These are phyloP conservation scores for Podila clonocystis DNA, from an alignment of 192 early-diverging fungal genomes.

Conservation along the genomic window DNA sequence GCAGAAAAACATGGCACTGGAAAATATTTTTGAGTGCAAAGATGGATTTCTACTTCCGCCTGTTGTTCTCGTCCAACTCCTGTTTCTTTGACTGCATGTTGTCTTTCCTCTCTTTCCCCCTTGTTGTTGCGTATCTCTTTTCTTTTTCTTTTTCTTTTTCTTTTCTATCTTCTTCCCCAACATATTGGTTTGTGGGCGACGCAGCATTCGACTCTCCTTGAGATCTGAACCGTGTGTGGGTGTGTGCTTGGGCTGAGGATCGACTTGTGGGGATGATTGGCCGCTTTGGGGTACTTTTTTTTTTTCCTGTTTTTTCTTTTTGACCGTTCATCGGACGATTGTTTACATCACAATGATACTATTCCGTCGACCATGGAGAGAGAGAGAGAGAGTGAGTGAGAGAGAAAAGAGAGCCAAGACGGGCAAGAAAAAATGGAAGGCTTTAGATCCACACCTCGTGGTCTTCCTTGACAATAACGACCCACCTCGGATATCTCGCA, in stretches of 20 bases:
- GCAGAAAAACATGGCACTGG: too few species aligned
- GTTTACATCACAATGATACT: not conserved
- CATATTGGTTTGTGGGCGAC: too few species aligned
- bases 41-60: too few species aligned
- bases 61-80: not conserved
- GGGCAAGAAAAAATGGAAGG: too few species aligned
- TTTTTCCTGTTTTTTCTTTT: too few species aligned
- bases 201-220: constrained; percentile 1
- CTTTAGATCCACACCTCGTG: too few species aligned
- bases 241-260: not conserved
- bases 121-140: too few species aligned
- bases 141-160: not conserved
- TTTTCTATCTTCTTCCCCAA: not conserved
- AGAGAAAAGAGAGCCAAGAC: too few species aligned
- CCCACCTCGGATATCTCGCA: not conserved
- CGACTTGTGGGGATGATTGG: not conserved
- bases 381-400: not conserved
- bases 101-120: too few species aligned
- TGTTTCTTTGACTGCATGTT: constrained; percentile 1
- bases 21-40: too few species aligned
- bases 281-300: not conserved
- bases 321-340: not conserved
- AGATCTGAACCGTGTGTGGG: not conserved
- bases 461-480: too few species aligned
- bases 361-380: not conserved